Base-by-base conservation (phyloP, 2,329 filamentous ascomycete genomes). In the Aspergillus puulaauensis region DNA sequence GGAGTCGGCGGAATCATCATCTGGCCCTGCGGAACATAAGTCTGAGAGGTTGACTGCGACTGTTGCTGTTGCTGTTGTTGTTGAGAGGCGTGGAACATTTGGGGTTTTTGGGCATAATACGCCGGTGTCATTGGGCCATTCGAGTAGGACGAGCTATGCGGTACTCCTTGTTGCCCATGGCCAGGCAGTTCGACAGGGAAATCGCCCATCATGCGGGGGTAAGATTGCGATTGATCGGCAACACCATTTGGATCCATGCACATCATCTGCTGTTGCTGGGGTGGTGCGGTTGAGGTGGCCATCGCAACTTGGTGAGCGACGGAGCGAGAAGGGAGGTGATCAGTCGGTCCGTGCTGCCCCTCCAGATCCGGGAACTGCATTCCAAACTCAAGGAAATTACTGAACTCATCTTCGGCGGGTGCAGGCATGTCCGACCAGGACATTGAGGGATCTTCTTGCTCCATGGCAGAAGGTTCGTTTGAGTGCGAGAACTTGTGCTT, bases 351-450 rank as follows among this genome's bases (percentile, higher is more conserved):
- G 68, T 74, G 69, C 68, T 74, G 69, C 68, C 68, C 66, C 47
- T 77, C 73, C 51, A 77, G 65, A 56, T 77, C 75, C 65, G 76
- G 54, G 59, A 80, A 79, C 39, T 76, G 76, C 64, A 77, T 75
- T 58, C 76, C 76, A 66, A 80, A 79, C 54, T 80, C 77, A 58
- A 81, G 75, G 58, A 80, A 77, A 56, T 76, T 79, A 57, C 77
- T 75, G 63, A 81, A 81, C 54, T 81, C 79, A 60, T 81, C 79
- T 27, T 79, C 76, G 52, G 73, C 64, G 57, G 74, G 65, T 24
- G 68, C 68, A 8, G 72, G 61, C 53, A 78, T 73, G 60, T 79
- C 72, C 41, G 72, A 65, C 63, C 62, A 65, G 37, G 61, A 57
- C 19, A 65, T 52, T 21, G 61, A 62, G 11, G 69, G 60, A 51